Base-by-base conservation (phyloP, 768 basidiomycete species). In the Boletus reticuloceps region DNA sequence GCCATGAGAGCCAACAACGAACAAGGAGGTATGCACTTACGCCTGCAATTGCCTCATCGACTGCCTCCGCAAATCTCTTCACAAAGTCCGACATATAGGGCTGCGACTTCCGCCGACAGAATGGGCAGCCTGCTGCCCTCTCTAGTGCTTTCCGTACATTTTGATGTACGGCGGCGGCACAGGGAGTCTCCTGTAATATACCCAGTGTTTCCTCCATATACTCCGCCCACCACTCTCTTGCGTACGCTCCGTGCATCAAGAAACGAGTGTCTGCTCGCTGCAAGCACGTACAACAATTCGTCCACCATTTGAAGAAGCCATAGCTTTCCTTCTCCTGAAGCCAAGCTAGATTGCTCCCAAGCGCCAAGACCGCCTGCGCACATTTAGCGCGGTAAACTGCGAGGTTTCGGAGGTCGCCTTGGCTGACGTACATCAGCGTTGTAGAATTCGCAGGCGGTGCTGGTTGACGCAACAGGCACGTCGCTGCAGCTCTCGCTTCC, bases 401-500 rank as follows among this genome's bases (percentile, higher is more conserved):
- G 17, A 68, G 64, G 38, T 38, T 55, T 31, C 25, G 32, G 19
- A 57, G 61, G 44, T 68, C 52, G 17, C 19, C 14, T n/a, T 49
- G 34, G 34, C 43, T 51, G 37, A 68, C 37, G 34, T 53, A 22
- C 31, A 38, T 46, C 36, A 51, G 38, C 16, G 49, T 41, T 37
- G 47, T 42, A 8, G 47, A 27, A 16, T 57, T 39, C 2, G 13
- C 17, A n/a, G 53, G 40, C 19, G 55, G 54, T n/a, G 52, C n/a
- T 1, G 63, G 55, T 39, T 55, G 55, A 16, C 51, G 58, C 20
- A 76, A 57, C 29, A 72, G 57, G 54, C 53, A 54, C 29, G 32
- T 53, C 4, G 74, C 66, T 12, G 75, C 72, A 4, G 60, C 42
- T 47, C 53, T 65, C 4, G 69, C 68, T 59, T 77, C 76, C 1